phyloP scores from a whole-genome alignment of 2,329 filamentous ascomycete genomes.

The Mycogone perniciosa region DNA sequence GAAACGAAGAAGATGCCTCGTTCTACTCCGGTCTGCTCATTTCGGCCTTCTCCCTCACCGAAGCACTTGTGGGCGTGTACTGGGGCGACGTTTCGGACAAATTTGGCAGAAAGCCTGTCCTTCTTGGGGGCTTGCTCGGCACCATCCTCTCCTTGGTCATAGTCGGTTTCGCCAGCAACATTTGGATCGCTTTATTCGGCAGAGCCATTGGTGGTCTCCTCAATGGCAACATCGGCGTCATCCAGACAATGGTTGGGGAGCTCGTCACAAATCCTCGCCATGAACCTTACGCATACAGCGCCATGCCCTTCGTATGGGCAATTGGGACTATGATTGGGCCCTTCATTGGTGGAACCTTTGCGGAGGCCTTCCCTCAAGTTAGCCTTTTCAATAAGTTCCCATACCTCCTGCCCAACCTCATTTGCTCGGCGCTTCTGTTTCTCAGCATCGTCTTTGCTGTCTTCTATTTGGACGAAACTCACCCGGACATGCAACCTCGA shows the following conservation, averaged over 20 bases:
- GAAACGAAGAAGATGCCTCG: slow-evolving; percentile 66
- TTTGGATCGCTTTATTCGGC: slow-evolving; percentile 75
- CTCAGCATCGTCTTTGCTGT: slow-evolving; percentile 76
- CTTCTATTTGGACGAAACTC: slow-evolving; percentile 78
- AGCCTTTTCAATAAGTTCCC: slow-evolving; percentile 73
- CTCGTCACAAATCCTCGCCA: slow-evolving; percentile 77
- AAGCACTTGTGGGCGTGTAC: slow-evolving; percentile 78
- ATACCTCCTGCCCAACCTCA: slow-evolving; percentile 81
- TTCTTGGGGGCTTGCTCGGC: slow-evolving; percentile 73
- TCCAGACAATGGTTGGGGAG: slow-evolving; percentile 90
- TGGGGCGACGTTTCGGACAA: slow-evolving; percentile 82
- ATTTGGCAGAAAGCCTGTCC: slow-evolving; percentile 76
- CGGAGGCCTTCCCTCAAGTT: slow-evolving; percentile 57
- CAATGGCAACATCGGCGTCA: slow-evolving; percentile 87
- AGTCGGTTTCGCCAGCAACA: slow-evolving; percentile 75
- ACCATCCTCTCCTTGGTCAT: slow-evolving; percentile 78
- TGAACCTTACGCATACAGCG: slow-evolving; percentile 78
- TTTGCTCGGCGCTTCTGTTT: slow-evolving; percentile 71
- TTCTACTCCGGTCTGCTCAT: slow-evolving; percentile 86
- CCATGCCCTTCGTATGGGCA: slow-evolving; percentile 94
- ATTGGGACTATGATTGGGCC: slow-evolving; percentile 86
- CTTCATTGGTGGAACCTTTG: slow-evolving; percentile 80
- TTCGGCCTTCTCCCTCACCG: slow-evolving; percentile 75
- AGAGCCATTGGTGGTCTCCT: slow-evolving; percentile 72
- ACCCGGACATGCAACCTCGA: slow-evolving; percentile 68